Evolutionary conservation across 768 basidiomycete genomes (phyloP), one percentile per base, ranked within the genome.

Genomic region (Rubroboletus satanas): DNA sequence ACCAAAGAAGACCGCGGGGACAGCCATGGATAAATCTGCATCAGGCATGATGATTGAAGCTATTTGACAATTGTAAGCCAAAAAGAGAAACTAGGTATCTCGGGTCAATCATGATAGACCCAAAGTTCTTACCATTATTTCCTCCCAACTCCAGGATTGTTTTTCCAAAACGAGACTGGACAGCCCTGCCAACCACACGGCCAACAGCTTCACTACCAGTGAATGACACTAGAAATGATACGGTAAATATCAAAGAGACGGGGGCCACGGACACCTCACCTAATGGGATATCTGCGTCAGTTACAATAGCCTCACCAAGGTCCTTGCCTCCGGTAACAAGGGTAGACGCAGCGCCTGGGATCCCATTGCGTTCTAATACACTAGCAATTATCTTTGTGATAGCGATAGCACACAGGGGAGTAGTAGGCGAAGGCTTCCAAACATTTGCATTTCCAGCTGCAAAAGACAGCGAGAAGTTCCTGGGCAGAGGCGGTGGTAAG

Each of bases 391-490:
- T 90, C 67, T 83, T 86, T 23, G 91, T 94, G 23, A 93, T 82
- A 0, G 95, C 96, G 54, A 98, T 88, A n/a, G 93, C 80, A 67
- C 87, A 95, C 35, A 96, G 73, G 4, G 95, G 87, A 0, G 95
- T 98, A 3, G 80, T 89, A 2, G 87, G 91, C 0, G 93, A 89
- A 7, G 95, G 95, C 68, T 98, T 98, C 95, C 95, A 98, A 44
- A 98, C 70, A 0, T 93, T 95, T 2, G 93, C 87, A 70, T 98
- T 98, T 17, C 94, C 94, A 29, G 90, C 88, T 2, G 90, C 87
- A 54, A 98, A 74, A 5, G 93, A 90, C 23, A 98, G 78, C 2
- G 93, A 82, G 47, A 96, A 75, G 71, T 98, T 98, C 94, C 94
- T 93, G 64, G 31, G 37, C 14, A 49, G 37, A 18, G 7, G n/a